phyloP scores from a whole-genome alignment of 176 grass and related monocot species.

The Secale cereale region DNA sequence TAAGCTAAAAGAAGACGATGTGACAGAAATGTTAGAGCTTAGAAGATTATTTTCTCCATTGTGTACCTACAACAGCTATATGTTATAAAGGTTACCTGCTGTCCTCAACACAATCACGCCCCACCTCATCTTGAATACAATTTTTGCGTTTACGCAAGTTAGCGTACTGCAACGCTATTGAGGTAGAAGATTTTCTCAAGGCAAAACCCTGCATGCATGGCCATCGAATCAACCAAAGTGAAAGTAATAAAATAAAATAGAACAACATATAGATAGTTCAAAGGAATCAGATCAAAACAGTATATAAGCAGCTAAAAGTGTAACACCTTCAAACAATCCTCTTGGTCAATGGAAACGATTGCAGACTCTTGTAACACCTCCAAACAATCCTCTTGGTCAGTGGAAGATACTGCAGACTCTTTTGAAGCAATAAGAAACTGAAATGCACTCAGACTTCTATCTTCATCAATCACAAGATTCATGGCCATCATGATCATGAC shows the following conservation, averaged over 20 bases:
- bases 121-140: slow-evolving; percentile 9
- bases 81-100: slow-evolving; percentile 30
- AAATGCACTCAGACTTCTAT: slow-evolving; percentile 12
- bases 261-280: not conserved
- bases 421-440: slow-evolving; percentile 19
- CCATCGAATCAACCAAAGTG: not conserved
- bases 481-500: slow-evolving; percentile 55
- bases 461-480: slow-evolving; percentile 55
- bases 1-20: not conserved
- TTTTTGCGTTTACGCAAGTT: slow-evolving; percentile 1
- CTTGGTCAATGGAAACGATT: not conserved
- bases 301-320: not conserved
- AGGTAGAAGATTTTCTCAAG: slow-evolving; percentile 12
- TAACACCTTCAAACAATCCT: not conserved
- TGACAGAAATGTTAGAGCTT: not conserved
- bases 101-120: not conserved
- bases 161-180: slow-evolving; percentile 29
- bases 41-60: not conserved
- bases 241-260: not conserved
- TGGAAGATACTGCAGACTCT: not conserved
- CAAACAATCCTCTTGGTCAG: too few relatives aligned
- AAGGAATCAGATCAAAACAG: not conserved
- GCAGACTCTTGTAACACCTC: slow-evolving; percentile 6
- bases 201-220: slow-evolving; percentile 4
- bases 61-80: not conserved